A percentile compares a stretch with the other conserved stretches of the same genome.
These are phyloP conservation scores for Astrothelium subdiscretum DNA, from an alignment of 495 filamentous ascomycete species.

Conservation along the genomic window DNA sequence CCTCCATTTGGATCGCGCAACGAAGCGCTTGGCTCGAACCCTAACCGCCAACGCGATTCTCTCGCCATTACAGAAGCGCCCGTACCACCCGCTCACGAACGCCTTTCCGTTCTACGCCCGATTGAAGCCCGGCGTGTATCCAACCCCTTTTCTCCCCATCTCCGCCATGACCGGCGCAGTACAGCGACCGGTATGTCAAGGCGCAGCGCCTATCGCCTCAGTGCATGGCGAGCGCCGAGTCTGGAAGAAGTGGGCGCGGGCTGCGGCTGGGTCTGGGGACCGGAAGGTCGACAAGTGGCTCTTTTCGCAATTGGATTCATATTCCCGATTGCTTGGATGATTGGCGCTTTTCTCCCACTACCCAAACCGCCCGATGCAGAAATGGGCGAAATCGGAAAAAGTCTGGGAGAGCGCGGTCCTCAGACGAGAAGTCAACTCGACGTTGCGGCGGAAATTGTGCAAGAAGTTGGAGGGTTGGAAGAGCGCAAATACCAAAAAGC, in stretches of 20 bases:
- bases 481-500: conserved; percentile 58
- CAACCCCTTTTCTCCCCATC: neutral
- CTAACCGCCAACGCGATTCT: neutral
- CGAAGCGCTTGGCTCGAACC: neutral
- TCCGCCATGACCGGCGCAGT: conserved; percentile 4
- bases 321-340: conserved; percentile 77
- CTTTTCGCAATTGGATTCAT: conserved; percentile 84
- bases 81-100: neutral
- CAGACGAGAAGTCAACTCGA: conserved; percentile 17
- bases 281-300: conserved; percentile 70
- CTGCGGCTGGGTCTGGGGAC: conserved; percentile 30
- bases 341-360: conserved; percentile 71
- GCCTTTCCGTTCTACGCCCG: neutral
- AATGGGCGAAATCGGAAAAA: conserved; percentile 33
- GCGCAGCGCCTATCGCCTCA: conserved; percentile 3
- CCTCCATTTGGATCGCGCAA: neutral
- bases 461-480: conserved; percentile 21
- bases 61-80: neutral
- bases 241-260: conserved; percentile 5
- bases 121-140: neutral
- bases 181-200: neutral
- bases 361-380: conserved; percentile 37
- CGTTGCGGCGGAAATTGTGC: conserved; percentile 19
- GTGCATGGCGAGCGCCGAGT: conserved; percentile 16
- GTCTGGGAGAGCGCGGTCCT: conserved; percentile 7